A percentile compares a stretch with the other conserved stretches of the same genome.
These are phyloP conservation scores for Hypholoma sublateritium DNA, from an alignment of 768 basidiomycete species.

Conservation along the genomic window DNA sequence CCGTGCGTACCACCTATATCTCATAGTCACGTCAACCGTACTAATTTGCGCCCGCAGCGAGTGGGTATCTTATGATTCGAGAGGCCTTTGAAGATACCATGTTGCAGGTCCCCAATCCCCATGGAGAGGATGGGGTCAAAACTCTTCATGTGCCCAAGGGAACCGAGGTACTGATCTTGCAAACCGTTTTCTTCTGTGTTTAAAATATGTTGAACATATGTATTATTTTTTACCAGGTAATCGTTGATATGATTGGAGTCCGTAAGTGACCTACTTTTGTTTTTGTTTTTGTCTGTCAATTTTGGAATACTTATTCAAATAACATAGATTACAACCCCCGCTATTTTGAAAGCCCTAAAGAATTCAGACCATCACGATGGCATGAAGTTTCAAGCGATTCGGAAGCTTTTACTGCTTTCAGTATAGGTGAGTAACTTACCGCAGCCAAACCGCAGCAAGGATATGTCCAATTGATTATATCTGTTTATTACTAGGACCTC, in stretches of 20 bases:
- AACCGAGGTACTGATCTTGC: constrained; percentile 16
- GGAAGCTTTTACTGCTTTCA: constrained; percentile 46
- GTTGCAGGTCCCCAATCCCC: constrained; percentile 34
- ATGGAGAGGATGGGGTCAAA: constrained; percentile 32
- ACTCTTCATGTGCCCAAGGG: constrained; percentile 36
- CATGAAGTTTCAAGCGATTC: constrained; percentile 41
- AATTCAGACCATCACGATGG: constrained; percentile 53
- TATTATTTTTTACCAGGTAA: neutral
- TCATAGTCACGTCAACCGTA: neutral
- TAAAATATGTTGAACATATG: neutral
- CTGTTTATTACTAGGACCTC: constrained; percentile 36
- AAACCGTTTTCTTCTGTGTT: neutral
- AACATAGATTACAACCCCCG: constrained; percentile 47
- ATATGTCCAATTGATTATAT: neutral
- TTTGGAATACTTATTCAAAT: no score
- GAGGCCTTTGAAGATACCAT: constrained; percentile 40
- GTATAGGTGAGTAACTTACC: constrained; percentile 32
- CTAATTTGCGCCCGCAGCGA: constrained; percentile 22
- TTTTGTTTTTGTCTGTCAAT: no score
- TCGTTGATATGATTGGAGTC: constrained; percentile 39
- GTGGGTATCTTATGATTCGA: constrained; percentile 36
- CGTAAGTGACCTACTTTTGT: constrained; percentile 44
- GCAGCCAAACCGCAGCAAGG: no score
- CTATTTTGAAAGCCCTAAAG: constrained; percentile 46
- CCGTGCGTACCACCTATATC: constrained; percentile 31